Conservation (phyloP, 2,329 filamentous ascomycete genomes). For the Taxawa tesnikishii region DNA sequence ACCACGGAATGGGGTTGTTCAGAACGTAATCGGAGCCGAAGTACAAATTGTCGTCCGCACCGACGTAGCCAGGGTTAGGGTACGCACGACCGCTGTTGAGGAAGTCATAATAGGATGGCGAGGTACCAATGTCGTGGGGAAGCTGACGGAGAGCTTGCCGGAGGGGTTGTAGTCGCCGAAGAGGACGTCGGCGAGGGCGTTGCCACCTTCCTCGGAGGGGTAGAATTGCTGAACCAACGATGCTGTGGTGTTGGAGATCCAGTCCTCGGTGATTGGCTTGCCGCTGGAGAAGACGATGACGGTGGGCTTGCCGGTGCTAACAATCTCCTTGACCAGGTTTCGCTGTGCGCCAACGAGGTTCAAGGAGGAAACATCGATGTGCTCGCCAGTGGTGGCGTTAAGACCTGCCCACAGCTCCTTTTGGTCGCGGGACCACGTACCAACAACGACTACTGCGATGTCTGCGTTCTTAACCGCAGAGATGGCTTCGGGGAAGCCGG, state of each 20-base stretch:
- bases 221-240: conserved; percentile 66
- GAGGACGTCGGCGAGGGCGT: conserved; percentile 53
- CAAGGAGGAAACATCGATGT: conserved; percentile 49
- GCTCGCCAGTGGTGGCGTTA: conserved; percentile 65
- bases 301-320: conserved; percentile 54
- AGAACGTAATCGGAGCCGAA: conserved; percentile 56
- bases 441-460: conserved; percentile 60
- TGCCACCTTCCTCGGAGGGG: conserved; percentile 55
- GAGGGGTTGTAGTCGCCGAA: conserved; percentile 54
- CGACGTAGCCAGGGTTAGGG: conserved; percentile 40
- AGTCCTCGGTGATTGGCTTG: conserved; percentile 61
- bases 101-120: conserved; percentile 62
- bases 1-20: conserved; percentile 45
- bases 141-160: conserved; percentile 53
- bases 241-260: conserved; percentile 53
- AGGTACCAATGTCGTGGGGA: conserved; percentile 56
- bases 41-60: conserved; percentile 46
- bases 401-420: conserved; percentile 56
- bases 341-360: conserved; percentile 60
- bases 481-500: conserved; percentile 55
- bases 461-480: conserved; percentile 53
- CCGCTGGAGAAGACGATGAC: conserved; percentile 57
- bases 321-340: conserved; percentile 52
- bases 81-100: conserved; percentile 51
- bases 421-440: conserved; percentile 66